Conservation (phyloP, 495 filamentous ascomycete species). For the Xylaria grammica region DNA sequence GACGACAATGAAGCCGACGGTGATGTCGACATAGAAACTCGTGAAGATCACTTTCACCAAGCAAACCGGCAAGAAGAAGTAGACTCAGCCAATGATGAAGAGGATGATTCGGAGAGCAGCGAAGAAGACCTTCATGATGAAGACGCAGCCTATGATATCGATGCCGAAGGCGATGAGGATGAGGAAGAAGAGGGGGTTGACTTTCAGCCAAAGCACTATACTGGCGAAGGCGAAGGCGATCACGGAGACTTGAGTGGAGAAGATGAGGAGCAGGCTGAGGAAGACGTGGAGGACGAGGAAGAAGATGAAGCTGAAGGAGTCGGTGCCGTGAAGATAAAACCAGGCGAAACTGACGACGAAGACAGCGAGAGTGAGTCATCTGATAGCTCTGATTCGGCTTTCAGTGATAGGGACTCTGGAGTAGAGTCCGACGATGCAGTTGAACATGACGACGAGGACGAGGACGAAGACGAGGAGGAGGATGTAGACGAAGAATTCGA, state of each 20-base stretch:
- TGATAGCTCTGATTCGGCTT: slow-evolving; percentile 44
- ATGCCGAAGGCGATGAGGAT: slow-evolving; percentile 45
- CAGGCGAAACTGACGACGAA: slow-evolving; percentile 55
- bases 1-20: slow-evolving; percentile 52
- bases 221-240: slow-evolving; percentile 8
- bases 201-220: slow-evolving; percentile 10
- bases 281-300: slow-evolving; percentile 49
- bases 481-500: slow-evolving; percentile 90
- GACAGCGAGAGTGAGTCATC: slow-evolving; percentile 44
- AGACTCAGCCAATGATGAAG: slow-evolving; percentile 34
- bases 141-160: slow-evolving; percentile 39
- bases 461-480: slow-evolving; percentile 59
- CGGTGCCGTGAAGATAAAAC: slow-evolving; percentile 74
- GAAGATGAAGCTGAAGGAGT: slow-evolving; percentile 67
- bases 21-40: slow-evolving; percentile 40
- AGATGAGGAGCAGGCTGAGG: slow-evolving; percentile 45
- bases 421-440: slow-evolving; percentile 70
- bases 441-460: slow-evolving; percentile 72
- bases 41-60: slow-evolving; percentile 33
- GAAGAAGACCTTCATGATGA: slow-evolving; percentile 53
- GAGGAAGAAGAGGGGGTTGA: slow-evolving; percentile 46
- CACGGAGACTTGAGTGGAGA: slow-evolving; percentile 37
- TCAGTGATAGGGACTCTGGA: slow-evolving; percentile 61
- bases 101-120: slow-evolving; percentile 46
- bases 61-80: slow-evolving; percentile 31